A percentile compares a stretch with the other conserved stretches of the same genome.
Evolutionary conservation across 306 rosid genomes (phyloP).

Genomic region (Castanea crenata): DNA sequence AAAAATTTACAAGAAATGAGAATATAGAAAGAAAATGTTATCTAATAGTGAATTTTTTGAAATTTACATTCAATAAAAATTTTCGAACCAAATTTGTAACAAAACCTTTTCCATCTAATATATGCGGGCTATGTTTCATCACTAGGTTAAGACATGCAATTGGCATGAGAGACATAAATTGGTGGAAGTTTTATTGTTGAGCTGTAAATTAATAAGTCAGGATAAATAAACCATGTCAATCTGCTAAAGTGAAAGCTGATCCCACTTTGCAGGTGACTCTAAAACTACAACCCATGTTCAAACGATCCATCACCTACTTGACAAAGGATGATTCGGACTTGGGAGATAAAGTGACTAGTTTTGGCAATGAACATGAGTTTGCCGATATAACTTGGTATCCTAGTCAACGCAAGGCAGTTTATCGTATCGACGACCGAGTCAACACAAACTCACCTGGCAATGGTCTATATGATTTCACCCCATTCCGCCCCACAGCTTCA

Average conservation of each 20-base stretch:
- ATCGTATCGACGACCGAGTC: slow-evolving; percentile 48
- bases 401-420: slow-evolving; percentile 39
- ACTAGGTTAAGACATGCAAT: no score
- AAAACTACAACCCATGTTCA: slow-evolving; percentile 48
- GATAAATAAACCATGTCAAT: no score
- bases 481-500: slow-evolving; percentile 34
- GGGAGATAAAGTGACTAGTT: slow-evolving; percentile 39
- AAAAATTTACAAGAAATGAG: no score
- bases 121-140: no score
- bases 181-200: no score
- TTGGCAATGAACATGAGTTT: slow-evolving; percentile 42
- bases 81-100: no score
- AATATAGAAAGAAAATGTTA: no score
- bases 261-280: slow-evolving; percentile 42
- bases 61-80: no score
- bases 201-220: no score
- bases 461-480: slow-evolving; percentile 36
- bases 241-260: background rate
- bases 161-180: no score
- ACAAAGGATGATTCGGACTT: slow-evolving; percentile 33
- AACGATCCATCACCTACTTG: slow-evolving; percentile 42
- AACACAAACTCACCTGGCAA: slow-evolving; percentile 31
- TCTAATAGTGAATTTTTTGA: no score
- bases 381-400: slow-evolving; percentile 56
- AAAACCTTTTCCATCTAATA: no score